Conservation (phyloP, 768 basidiomycete species). For the Amanita phalloides region DNA sequence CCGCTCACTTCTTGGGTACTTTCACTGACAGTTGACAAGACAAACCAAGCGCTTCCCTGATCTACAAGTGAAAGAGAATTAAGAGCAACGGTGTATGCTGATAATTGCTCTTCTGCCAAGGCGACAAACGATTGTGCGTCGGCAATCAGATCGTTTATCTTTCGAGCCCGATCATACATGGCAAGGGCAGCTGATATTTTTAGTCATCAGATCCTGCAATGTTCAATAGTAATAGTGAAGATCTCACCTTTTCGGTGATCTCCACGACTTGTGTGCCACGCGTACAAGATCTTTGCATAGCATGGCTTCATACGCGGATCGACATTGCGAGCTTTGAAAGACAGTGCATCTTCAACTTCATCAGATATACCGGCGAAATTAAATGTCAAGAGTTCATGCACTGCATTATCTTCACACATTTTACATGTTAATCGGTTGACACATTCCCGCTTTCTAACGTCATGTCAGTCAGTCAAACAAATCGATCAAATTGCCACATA, state of each 20-base stretch:
- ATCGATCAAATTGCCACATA: slow-evolving; percentile 31
- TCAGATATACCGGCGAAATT: slow-evolving; percentile 79
- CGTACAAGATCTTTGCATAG: slow-evolving; percentile 88
- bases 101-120: slow-evolving; percentile 56
- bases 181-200: slow-evolving; percentile 61
- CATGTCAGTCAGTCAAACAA: slow-evolving; percentile 6
- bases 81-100: slow-evolving; percentile 79
- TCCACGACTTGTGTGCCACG: slow-evolving; percentile 81
- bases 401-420: slow-evolving; percentile 87
- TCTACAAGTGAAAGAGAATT: slow-evolving; percentile 83
- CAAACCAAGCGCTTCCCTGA: slow-evolving; percentile 73
- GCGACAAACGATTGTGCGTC: slow-evolving; percentile 28
- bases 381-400: slow-evolving; percentile 67
- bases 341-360: slow-evolving; percentile 80
- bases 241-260: slow-evolving; percentile 85
- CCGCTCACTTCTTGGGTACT: slow-evolving; percentile 35
- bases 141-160: slow-evolving; percentile 49
- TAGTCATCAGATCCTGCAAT: slow-evolving; percentile 6
- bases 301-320: slow-evolving; percentile 79
- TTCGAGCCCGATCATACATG: slow-evolving; percentile 89
- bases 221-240: background rate
- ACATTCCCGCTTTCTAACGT: slow-evolving; percentile 66
- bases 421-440: slow-evolving; percentile 75
- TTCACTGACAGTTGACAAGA: slow-evolving; percentile 47
- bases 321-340: slow-evolving; percentile 89